A percentile compares a stretch with the other conserved stretches of the same genome.
Evolutionary conservation across 2,329 filamentous ascomycete genomes (phyloP).

Genomic region (Penicillium sp.): DNA sequence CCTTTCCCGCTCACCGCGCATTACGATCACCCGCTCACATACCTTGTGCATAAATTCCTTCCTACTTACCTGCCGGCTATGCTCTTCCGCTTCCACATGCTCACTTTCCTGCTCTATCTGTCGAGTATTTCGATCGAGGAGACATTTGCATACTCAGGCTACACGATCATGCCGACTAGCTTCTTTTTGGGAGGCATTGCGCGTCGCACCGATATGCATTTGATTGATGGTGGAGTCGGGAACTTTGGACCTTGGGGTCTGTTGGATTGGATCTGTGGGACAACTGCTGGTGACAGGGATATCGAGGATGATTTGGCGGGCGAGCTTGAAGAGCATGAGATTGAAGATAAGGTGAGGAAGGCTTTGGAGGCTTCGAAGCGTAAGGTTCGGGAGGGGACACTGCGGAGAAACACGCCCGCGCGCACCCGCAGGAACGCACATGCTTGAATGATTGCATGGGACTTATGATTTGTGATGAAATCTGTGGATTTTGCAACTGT

Average conservation of each 20-base stretch:
- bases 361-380: conserved; percentile 32
- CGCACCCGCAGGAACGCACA: background rate
- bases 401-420: conserved; percentile 11
- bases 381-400: conserved; percentile 24
- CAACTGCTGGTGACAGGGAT: conserved; percentile 40
- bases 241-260: conserved; percentile 49
- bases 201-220: conserved; percentile 55
- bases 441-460: background rate
- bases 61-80: conserved; percentile 58
- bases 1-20: conserved; percentile 58
- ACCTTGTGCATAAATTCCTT: conserved; percentile 54
- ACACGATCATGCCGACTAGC: conserved; percentile 56
- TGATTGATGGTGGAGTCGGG: conserved; percentile 46
- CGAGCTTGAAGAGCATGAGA: conserved; percentile 36
- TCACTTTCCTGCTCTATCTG: conserved; percentile 58
- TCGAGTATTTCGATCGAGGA: conserved; percentile 58
- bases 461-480: background rate
- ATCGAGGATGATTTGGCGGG: conserved; percentile 51
- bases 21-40: conserved; percentile 60
- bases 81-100: conserved; percentile 58
- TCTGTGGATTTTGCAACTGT: background rate
- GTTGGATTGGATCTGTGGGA: conserved; percentile 45
- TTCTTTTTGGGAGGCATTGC: conserved; percentile 60
- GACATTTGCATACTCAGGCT: conserved; percentile 60
- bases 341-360: conserved; percentile 31